Evolutionary conservation across 2,329 filamentous ascomycete genomes (phyloP), one percentile per base, ranked within the genome.

Genomic region (Beauveria medogensis): DNA sequence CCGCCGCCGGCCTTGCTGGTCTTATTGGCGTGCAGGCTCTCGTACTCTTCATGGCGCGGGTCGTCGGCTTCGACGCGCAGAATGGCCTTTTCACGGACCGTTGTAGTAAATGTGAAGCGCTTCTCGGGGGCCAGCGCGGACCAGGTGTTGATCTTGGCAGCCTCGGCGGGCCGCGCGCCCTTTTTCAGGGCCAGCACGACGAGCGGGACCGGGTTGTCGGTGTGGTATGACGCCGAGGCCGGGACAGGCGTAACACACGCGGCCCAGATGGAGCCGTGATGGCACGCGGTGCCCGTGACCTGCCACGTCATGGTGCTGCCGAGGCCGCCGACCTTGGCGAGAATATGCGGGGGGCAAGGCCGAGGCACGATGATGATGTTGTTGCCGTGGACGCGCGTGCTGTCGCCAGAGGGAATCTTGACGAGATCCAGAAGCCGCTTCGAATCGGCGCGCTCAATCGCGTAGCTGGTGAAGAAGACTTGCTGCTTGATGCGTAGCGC

Each of bases 381-480:
- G 74, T 95, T 96, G 51, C 88, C 92, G 67, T 96, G 87, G 64
- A 86, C 84, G 65, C 90, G 91, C 65, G 96, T 77, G 56, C 95
- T 90, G 57, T 83, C 80, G 55, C 89, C 85, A 30, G 85, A 79
- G 59, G 86, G 76, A 7, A 24, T 16, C 37, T 52, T 59, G 62
- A 87, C 85, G n/a, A 96, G 80, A 6, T 82, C 81, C 60, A 90
- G 82, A 43, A 97, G 79, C 60, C 83, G 85, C 69, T 89, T 83
- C 2, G 87, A 88, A 71, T 94, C 90, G 28, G 83, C 78, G 53
- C 85, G 79, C 46, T 80, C 80, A 65, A 99, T 87, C 74, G 96
- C 84, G 74, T 99, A 97, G 55, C 91, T 91, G 1, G 94, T 97
- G 75, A 93, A 97, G 74, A 92, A 91, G 55, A 96, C 88, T 1